Evolutionary conservation across 805 yeast genomes (phyloP).

Genomic region (Yarrowia alimentaria): DNA sequence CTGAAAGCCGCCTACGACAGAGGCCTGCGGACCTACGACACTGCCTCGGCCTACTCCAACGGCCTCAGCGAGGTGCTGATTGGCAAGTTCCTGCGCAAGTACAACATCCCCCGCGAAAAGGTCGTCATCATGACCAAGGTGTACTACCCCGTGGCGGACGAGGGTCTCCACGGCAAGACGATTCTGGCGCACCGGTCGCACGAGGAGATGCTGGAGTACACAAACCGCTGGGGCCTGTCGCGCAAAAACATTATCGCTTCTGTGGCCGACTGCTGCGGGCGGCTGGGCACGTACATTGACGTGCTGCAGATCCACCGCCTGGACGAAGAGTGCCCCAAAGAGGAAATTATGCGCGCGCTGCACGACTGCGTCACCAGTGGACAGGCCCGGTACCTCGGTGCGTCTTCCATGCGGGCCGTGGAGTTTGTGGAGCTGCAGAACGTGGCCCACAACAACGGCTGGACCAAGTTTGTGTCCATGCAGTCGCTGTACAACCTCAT

Average conservation of each 20-base stretch:
- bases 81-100: slow-evolving; percentile 54
- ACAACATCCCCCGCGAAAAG: slow-evolving; percentile 52
- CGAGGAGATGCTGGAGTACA: slow-evolving; percentile 32
- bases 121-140: slow-evolving; percentile 57
- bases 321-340: slow-evolving; percentile 49
- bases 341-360: slow-evolving; percentile 57
- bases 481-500: slow-evolving; percentile 58
- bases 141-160: slow-evolving; percentile 40
- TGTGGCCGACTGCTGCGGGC: slow-evolving; percentile 43
- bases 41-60: slow-evolving; percentile 47
- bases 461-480: slow-evolving; percentile 59
- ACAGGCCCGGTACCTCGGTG: slow-evolving; percentile 56
- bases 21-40: slow-evolving; percentile 49
- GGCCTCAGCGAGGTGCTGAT: slow-evolving; percentile 51
- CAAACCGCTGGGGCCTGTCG: slow-evolving; percentile 45
- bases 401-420: slow-evolving; percentile 57
- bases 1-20: slow-evolving; percentile 48
- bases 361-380: slow-evolving; percentile 52
- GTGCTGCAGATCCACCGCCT: slow-evolving; percentile 57
- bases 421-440: slow-evolving; percentile 54
- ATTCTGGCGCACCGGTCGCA: slow-evolving; percentile 29
- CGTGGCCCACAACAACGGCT: slow-evolving; percentile 55
- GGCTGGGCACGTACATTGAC: slow-evolving; percentile 52
- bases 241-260: slow-evolving; percentile 51
- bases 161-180: slow-evolving; percentile 34